Evolutionary conservation across 495 filamentous ascomycete species (phyloP), one percentile per base, ranked within the genome.

Genomic region (Aspergillus homomorphus): DNA sequence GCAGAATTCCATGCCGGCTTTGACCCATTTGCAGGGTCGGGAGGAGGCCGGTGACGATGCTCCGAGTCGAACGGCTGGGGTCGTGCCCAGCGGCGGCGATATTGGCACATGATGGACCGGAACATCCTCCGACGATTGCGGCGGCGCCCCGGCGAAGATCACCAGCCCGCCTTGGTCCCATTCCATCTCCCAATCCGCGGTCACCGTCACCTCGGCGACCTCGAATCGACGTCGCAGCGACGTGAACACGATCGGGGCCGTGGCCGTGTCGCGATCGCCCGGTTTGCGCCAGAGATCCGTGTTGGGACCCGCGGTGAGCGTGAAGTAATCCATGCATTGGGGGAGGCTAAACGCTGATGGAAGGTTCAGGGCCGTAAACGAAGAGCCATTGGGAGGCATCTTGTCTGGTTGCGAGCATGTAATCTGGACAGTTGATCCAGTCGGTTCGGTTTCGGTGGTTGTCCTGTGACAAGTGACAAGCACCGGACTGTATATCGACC

Each of bases 101-200:
- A 14, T 2, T 2, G 33, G 33, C 12, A 38, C 33, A 38, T 12
- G 33, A 12, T 38, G 33, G 2, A 61, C 41, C 44, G 57, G 60
- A 2, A 61, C 52, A 9, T 51, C 59, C 21, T 69, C 68, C 0
- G 71, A 61, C 1, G 77, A 69, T 57, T 73, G 69, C 0, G 91
- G 80, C 22, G 89, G 78, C 16, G 85, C 86, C 54, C 89, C 89
- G 45, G 88, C 84, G 57, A 91, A 91, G 56, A 90, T 85, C 58
- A 89, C 88, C 64, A 95, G 86, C 14, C 88, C 89, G 42, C 74
- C 76, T 70, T 92, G 82, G 57, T 84, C 81, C 79, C 80, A 84
- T 75, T 83, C 81, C 65, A 81, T 75, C 62, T 82, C 80, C 80
- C 80, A 82, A 66, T 84, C 78, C 12, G 81, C 82, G 54, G 70